These are phyloP conservation scores for Metarhizium sp. DNA, from an alignment of 2,329 filamentous ascomycete species.

Conservation along the genomic window DNA sequence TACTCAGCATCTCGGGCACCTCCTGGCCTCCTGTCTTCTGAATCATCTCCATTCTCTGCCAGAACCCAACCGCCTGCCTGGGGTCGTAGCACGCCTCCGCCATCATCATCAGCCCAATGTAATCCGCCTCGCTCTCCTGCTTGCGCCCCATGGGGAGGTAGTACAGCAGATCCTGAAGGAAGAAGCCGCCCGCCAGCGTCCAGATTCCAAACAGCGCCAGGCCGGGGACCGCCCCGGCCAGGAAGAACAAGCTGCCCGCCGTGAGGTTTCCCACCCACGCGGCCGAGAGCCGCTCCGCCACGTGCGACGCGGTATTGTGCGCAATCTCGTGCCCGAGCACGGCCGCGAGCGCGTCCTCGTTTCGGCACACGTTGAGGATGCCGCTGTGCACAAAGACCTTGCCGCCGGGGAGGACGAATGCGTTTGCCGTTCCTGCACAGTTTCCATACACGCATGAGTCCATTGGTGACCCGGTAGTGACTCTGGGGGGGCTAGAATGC, in stretches of 20 bases:
- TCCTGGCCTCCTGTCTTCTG: conserved; percentile 31
- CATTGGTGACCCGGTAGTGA: neutral
- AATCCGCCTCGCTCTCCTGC: conserved; percentile 72
- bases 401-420: conserved; percentile 68
- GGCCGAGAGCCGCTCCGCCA: conserved; percentile 52
- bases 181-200: conserved; percentile 32
- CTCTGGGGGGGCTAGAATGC: neutral
- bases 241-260: conserved; percentile 37
- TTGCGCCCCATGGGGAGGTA: conserved; percentile 57
- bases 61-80: conserved; percentile 54
- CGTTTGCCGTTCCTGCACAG: conserved; percentile 48
- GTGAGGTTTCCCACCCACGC: conserved; percentile 43
- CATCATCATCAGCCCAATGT: conserved; percentile 77
- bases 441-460: neutral
- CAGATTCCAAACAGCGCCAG: conserved; percentile 27
- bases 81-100: conserved; percentile 71
- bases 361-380: conserved; percentile 56
- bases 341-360: conserved; percentile 61
- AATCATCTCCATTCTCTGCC: conserved; percentile 53
- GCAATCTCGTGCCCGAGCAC: conserved; percentile 75
- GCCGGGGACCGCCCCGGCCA: conserved; percentile 34
- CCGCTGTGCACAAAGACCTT: conserved; percentile 75
- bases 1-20: conserved; percentile 62
- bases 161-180: conserved; percentile 54
- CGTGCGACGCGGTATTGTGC: conserved; percentile 62